Percentiles rank a stretch among this genome's conserved stretches.
These are phyloP conservation scores for Ilex aquifolium DNA, from an alignment of 257 asterid species.

Conservation along the genomic window DNA sequence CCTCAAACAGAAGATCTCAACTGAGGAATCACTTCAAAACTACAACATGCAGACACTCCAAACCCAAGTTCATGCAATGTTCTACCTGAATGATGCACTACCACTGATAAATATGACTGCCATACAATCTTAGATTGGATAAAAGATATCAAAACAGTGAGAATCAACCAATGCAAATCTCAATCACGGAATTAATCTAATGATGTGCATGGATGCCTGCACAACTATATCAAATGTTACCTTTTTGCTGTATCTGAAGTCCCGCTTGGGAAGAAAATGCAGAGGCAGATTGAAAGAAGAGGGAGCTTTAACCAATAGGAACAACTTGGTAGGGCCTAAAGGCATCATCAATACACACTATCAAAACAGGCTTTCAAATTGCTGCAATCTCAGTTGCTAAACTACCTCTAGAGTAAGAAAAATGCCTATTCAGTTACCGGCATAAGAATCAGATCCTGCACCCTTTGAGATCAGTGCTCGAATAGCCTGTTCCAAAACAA, in stretches of 20 bases:
- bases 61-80: not conserved
- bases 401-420: not conserved
- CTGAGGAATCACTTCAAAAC: not conserved
- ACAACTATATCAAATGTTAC: slow-evolving; percentile 16
- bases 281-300: slow-evolving; percentile 51
- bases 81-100: not conserved
- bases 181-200: not conserved
- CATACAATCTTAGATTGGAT: not conserved
- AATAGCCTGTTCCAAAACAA: slow-evolving; percentile 52
- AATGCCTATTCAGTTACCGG: slow-evolving; percentile 36
- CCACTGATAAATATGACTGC: not conserved
- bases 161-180: not conserved
- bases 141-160: not conserved
- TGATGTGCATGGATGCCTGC: not conserved
- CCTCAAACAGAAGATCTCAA: too few relatives aligned
- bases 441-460: slow-evolving; percentile 68
- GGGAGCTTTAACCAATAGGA: slow-evolving; percentile 82
- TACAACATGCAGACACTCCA: not conserved
- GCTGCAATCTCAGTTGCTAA: not conserved
- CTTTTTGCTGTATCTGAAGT: slow-evolving; percentile 66
- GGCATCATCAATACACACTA: not conserved
- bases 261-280: slow-evolving; percentile 95
- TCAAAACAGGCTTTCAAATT: slow-evolving; percentile 4
- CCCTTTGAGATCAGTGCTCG: slow-evolving; percentile 79
- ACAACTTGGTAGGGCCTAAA: slow-evolving; percentile 77